phyloP scores from a whole-genome alignment of 352 stramenopile genomes.

The Globisporangium alternatum region DNA sequence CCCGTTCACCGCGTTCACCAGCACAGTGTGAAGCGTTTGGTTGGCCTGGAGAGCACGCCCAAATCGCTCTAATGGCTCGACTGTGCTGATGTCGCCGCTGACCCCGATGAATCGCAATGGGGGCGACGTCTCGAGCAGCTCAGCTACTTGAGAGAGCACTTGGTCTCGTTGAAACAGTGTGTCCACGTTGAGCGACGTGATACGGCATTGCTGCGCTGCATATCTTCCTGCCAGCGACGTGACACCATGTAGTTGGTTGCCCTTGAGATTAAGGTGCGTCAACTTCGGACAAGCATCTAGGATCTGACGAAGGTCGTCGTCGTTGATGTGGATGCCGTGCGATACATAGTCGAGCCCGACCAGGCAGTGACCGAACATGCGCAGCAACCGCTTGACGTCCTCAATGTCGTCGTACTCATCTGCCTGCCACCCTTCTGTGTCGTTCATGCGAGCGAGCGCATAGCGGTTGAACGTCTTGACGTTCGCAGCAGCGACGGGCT shows the following conservation, averaged over 20 bases:
- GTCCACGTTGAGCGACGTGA: slow-evolving; percentile 1
- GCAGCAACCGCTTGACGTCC: background rate
- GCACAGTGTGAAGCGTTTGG: background rate
- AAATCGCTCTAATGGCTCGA: background rate
- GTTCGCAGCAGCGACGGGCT: background rate
- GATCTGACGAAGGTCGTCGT: background rate
- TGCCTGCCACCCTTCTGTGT: too few relatives aligned
- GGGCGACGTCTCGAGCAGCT: background rate
- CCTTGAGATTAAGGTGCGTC: background rate
- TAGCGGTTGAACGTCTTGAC: background rate
- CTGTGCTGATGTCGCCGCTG: background rate
- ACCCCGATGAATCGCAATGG: background rate
- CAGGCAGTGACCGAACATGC: background rate
- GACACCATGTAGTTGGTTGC: background rate
- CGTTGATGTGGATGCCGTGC: background rate
- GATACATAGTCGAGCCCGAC: background rate
- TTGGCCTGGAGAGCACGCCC: background rate
- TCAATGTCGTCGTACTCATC: background rate
- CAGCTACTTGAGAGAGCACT: background rate
- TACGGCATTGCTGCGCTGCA: background rate
- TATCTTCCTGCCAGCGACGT: background rate
- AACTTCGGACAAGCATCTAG: slow-evolving; percentile 3
- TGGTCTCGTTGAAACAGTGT: background rate
- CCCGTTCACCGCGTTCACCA: background rate
- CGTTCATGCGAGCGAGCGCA: background rate